Evolutionary conservation across 1,284 basidiomycete species (phyloP).

Genomic region (Ganoderma sinense): DNA sequence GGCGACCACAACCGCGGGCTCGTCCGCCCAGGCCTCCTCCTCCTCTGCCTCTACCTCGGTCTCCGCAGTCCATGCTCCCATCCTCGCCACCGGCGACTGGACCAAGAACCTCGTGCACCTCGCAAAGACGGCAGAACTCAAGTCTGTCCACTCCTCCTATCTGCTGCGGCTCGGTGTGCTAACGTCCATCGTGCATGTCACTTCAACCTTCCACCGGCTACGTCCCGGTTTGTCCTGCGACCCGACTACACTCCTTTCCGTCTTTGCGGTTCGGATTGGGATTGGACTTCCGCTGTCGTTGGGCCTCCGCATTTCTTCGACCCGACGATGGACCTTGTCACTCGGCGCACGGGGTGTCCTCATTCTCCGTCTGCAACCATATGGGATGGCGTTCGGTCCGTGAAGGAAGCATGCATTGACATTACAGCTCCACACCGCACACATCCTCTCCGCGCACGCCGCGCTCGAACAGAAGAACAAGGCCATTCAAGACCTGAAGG

Average conservation of each 20-base stretch:
- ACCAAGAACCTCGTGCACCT: slow-evolving; percentile 83
- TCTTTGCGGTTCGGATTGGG: background rate
- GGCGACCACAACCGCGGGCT: slow-evolving; percentile 33
- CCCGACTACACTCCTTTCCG: background rate
- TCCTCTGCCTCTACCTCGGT: slow-evolving; percentile 24
- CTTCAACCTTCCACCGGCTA: background rate
- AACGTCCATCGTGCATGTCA: background rate
- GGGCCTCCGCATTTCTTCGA: background rate
- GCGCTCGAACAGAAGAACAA: slow-evolving; percentile 77
- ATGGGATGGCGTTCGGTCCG: slow-evolving; percentile 15
- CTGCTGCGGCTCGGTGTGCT: slow-evolving; percentile 1
- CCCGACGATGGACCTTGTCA: background rate
- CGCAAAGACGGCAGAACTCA: slow-evolving; percentile 83
- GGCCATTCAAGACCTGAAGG: slow-evolving; percentile 78
- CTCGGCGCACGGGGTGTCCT: background rate
- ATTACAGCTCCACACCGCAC: slow-evolving; percentile 83
- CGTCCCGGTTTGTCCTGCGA: background rate
- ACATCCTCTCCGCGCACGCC: slow-evolving; percentile 82
- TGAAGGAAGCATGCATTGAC: slow-evolving; percentile 81
- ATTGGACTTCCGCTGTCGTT: background rate
- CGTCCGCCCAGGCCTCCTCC: slow-evolving; percentile 31
- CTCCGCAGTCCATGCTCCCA: slow-evolving; percentile 41
- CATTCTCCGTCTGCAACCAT: background rate
- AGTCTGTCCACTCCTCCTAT: slow-evolving; percentile 54
- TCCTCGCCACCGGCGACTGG: slow-evolving; percentile 82